phyloP scores from a whole-genome alignment of 805 yeast species.

The Saturnispora halmiae region DNA sequence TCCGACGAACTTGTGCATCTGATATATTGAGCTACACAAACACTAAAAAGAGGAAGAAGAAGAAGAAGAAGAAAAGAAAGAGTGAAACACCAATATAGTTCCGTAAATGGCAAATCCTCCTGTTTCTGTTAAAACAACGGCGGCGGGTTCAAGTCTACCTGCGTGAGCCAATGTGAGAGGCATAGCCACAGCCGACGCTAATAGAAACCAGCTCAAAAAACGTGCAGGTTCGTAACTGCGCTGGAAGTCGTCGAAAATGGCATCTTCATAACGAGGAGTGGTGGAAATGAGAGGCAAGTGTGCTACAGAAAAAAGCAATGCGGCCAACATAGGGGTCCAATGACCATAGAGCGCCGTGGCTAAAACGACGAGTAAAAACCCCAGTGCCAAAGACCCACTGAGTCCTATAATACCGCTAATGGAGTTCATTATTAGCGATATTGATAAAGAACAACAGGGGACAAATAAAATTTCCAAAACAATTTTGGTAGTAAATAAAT shows the following conservation, averaged over 20 bases:
- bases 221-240: no score
- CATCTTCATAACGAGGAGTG: no score
- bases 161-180: not conserved
- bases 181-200: not conserved
- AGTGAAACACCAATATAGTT: no score
- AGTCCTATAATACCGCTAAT: constrained; percentile 70
- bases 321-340: constrained; percentile 82
- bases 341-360: constrained; percentile 84
- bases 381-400: constrained; percentile 73
- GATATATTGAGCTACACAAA: no score
- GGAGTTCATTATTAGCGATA: constrained; percentile 39
- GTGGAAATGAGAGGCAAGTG: constrained; percentile 52
- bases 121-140: not conserved
- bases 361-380: constrained; percentile 77
- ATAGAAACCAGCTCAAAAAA: not conserved
- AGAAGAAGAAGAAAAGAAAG: no score
- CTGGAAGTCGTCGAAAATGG: no score
- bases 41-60: no score
- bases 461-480: not conserved
- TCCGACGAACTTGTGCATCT: constrained; percentile 23
- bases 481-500: no score
- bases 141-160: not conserved
- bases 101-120: constrained; percentile 1
- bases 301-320: constrained; percentile 52
- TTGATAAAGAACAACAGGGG: not conserved